These are phyloP conservation scores for Cytospora chrysosperma DNA, from an alignment of 2,329 filamentous ascomycete species.

Conservation along the genomic window DNA sequence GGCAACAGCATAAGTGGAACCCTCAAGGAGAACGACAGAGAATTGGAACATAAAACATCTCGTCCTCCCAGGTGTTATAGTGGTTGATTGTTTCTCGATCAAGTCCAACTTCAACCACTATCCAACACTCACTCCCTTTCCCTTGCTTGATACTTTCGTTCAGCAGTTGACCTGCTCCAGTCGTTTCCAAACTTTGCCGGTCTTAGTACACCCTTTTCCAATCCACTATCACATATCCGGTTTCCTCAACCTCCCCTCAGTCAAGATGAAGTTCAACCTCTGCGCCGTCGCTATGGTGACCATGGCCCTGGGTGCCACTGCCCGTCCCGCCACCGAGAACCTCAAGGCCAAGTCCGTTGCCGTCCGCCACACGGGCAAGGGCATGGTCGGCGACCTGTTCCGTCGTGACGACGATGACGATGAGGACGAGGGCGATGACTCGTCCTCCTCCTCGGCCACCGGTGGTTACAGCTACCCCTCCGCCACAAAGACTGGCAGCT, in stretches of 20 bases:
- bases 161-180: slow-evolving; percentile 15
- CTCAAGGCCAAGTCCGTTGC: not conserved
- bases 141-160: slow-evolving; percentile 12
- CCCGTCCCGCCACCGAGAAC: slow-evolving; percentile 3
- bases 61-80: not conserved
- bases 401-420: slow-evolving; percentile 8
- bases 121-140: slow-evolving; percentile 4
- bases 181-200: slow-evolving; percentile 6
- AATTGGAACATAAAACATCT: slow-evolving; percentile 1
- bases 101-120: slow-evolving; percentile 4
- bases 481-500: slow-evolving; percentile 2
- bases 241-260: not conserved
- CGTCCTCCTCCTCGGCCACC: not conserved
- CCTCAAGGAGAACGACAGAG: not conserved
- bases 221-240: not conserved
- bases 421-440: not conserved
- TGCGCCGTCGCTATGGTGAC: slow-evolving; percentile 11
- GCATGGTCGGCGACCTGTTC: slow-evolving; percentile 10
- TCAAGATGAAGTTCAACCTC: slow-evolving; percentile 17
- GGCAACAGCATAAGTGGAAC: not conserved
- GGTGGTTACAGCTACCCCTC: slow-evolving; percentile 1
- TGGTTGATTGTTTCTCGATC: not conserved
- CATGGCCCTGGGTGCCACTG: slow-evolving; percentile 11
- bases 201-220: not conserved
- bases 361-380: slow-evolving; percentile 3